Percentiles rank a stretch among this genome's conserved stretches.
Conservation (phyloP, 768 basidiomycete genomes). For the Strobilomyces dryophilus region DNA sequence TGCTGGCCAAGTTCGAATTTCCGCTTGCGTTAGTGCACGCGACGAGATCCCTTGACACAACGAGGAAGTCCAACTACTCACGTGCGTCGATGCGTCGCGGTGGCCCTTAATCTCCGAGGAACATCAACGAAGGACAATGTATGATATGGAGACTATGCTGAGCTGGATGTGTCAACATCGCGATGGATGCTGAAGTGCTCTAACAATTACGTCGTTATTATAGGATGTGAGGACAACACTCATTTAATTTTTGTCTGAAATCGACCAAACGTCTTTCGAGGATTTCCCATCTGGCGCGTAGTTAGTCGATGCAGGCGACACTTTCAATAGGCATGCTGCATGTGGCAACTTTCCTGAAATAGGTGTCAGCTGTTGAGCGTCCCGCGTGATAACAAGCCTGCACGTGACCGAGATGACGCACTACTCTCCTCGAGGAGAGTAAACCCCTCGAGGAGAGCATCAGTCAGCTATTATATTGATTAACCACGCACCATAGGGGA, state of each 20-base stretch:
- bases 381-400: no score
- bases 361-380: no score
- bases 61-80: no score
- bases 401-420: no score
- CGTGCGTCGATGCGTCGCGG: no score
- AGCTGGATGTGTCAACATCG: constrained; percentile 63
- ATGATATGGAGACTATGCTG: constrained; percentile 65
- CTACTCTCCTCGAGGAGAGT: no score
- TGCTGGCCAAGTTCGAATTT: constrained; percentile 21
- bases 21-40: neutral
- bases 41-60: constrained; percentile 67
- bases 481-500: no score
- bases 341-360: constrained; percentile 60
- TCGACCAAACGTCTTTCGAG: constrained; percentile 47
- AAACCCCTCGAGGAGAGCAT: no score
- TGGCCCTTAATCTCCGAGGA: no score
- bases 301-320: constrained; percentile 58
- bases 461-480: no score
- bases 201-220: constrained; percentile 12
- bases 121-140: constrained; percentile 65
- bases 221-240: neutral
- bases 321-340: constrained; percentile 59
- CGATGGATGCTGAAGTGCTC: constrained; percentile 55
- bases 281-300: constrained; percentile 73
- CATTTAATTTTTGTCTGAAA: constrained; percentile 31